phyloP scores from a whole-genome alignment of 371 early-diverging fungal genomes.

The Rhizopus sp. region DNA sequence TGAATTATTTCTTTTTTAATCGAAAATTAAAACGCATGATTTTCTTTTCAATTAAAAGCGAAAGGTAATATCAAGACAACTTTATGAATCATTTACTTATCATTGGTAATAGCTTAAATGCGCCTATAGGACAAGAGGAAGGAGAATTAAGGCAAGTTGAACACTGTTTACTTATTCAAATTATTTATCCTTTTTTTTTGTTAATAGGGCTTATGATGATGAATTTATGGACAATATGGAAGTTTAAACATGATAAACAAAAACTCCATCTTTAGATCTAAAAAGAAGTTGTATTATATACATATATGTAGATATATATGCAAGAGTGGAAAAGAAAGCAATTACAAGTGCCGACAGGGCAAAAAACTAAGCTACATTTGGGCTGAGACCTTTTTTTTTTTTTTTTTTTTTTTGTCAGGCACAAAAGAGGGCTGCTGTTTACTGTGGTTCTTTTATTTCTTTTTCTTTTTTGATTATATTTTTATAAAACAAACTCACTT shows the following conservation, averaged over 20 bases:
- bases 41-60: slow-evolving; percentile 84
- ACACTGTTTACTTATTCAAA: not conserved
- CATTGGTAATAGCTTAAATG: slow-evolving; percentile 32
- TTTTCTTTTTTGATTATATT: slow-evolving; percentile 3
- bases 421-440: slow-evolving; percentile 58
- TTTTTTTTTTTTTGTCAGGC: slow-evolving; percentile 6
- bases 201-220: slow-evolving; percentile 33
- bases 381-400: too few species aligned
- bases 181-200: slow-evolving; percentile 8
- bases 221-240: slow-evolving; percentile 53
- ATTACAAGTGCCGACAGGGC: too few species aligned
- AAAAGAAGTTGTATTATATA: too few species aligned
- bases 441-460: slow-evolving; percentile 61
- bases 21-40: slow-evolving; percentile 86
- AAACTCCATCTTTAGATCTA: too few species aligned
- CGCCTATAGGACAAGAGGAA: slow-evolving; percentile 35
- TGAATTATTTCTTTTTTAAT: slow-evolving; percentile 95
- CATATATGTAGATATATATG: too few species aligned
- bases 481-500: not conserved
- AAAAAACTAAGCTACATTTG: too few species aligned
- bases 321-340: too few species aligned
- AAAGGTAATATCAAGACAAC: slow-evolving; percentile 59
- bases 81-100: not conserved
- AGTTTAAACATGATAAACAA: not conserved
- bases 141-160: slow-evolving; percentile 21